These are phyloP conservation scores for Selaginella moellendorffii DNA, from an alignment of 75 land plant genomes.

Conservation along the genomic window DNA sequence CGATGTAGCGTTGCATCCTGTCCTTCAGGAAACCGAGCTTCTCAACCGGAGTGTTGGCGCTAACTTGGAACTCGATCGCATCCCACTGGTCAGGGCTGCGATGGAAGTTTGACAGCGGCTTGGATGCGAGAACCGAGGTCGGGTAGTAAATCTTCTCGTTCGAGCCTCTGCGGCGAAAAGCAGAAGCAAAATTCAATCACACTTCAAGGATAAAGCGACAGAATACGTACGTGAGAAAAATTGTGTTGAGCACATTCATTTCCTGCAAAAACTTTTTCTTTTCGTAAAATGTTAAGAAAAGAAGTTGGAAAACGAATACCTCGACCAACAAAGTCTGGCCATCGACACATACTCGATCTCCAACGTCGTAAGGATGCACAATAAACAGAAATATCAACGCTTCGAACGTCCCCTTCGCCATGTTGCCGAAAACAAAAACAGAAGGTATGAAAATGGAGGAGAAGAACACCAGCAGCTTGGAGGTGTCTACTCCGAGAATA, in stretches of 20 bases:
- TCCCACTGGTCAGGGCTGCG: constrained; percentile 50
- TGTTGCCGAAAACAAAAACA: constrained; percentile 32
- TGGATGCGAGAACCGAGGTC: constrained; percentile 32
- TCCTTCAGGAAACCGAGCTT: constrained; percentile 26
- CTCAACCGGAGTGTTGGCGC: constrained; percentile 34
- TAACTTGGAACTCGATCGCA: constrained; percentile 37
- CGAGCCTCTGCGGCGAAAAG: constrained; percentile 19
- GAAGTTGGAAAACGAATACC: too few species aligned
- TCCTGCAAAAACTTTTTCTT: too few species aligned
- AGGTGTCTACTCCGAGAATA: constrained; percentile 29
- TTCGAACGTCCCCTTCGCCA: constrained; percentile 29
- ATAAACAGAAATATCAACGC: constrained; percentile 28
- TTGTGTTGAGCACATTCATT: constrained; percentile 41
- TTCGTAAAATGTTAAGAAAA: too few species aligned
- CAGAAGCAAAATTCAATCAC: neutral
- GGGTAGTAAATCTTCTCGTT: constrained; percentile 53
- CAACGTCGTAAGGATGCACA: constrained; percentile 32
- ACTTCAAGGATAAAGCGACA: too few species aligned
- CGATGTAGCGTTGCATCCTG: constrained; percentile 23
- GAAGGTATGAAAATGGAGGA: constrained; percentile 33
- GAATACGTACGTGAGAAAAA: constrained; percentile 31
- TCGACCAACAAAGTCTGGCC: constrained; percentile 25
- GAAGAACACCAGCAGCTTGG: constrained; percentile 31
- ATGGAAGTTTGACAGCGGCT: constrained; percentile 46
- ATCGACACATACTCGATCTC: constrained; percentile 28